Conservation (phyloP, 75 land plant species). For the Larix kaempferi region DNA sequence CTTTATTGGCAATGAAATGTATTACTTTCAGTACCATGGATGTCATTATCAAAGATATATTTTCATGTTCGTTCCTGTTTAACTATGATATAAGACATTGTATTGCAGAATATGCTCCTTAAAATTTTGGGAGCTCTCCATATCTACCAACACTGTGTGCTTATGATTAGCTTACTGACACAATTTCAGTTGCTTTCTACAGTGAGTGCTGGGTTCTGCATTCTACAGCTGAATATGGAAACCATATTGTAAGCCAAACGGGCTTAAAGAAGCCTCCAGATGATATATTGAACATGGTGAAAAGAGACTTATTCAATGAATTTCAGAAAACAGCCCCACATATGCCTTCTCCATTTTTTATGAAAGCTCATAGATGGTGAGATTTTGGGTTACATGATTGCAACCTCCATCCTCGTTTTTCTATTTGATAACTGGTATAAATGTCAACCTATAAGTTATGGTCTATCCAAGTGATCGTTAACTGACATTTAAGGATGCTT, state of each 20-base stretch:
- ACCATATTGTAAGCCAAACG: constrained; percentile 31
- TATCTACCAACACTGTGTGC: not conserved
- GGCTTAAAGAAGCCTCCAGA: constrained; percentile 69
- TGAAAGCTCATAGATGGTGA: constrained; percentile 90
- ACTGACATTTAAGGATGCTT: not conserved
- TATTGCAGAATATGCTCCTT: not conserved
- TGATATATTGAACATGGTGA: constrained; percentile 43
- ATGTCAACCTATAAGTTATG: not conserved
- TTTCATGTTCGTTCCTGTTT: not conserved
- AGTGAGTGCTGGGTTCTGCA: constrained; percentile 89
- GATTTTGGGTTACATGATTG: constrained; percentile 9
- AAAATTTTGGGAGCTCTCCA: not conserved
- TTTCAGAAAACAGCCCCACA: constrained; percentile 43
- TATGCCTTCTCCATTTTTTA: constrained; percentile 52
- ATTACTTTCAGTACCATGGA: not conserved
- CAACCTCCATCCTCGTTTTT: not conserved
- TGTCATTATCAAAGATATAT: not conserved
- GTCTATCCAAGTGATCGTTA: not conserved
- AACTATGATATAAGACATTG: not conserved
- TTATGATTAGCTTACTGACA: constrained; percentile 15
- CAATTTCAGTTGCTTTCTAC: constrained; percentile 1
- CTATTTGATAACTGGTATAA: not conserved
- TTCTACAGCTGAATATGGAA: constrained; percentile 79
- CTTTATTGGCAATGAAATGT: not conserved
- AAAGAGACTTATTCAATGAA: constrained; percentile 48